Evolutionary conservation across 1,139 yeast genomes (phyloP).

Genomic region (Sugiyamaella grinbergsii): DNA sequence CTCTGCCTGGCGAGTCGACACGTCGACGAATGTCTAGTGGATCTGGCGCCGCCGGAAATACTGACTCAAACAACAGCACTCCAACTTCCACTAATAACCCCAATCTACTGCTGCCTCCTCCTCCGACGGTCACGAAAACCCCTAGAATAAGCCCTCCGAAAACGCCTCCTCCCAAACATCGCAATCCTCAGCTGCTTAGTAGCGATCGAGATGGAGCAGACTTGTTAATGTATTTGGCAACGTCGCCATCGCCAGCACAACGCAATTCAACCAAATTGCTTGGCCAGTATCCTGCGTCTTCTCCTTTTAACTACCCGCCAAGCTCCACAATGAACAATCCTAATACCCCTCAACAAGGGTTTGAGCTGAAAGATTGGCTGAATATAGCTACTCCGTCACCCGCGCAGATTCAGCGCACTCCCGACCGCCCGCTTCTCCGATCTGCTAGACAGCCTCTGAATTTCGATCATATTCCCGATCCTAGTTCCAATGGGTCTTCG

Average conservation of each 20-base stretch:
- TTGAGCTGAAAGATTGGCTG: constrained; percentile 81
- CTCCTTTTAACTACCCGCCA: constrained; percentile 23
- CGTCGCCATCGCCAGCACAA: constrained; percentile 76
- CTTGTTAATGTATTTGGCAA: constrained; percentile 75
- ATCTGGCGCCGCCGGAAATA: neutral
- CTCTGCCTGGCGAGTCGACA: constrained; percentile 11
- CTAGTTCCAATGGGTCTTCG: neutral
- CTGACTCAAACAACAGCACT: constrained; percentile 4
- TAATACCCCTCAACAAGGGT: constrained; percentile 53
- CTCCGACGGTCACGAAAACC: constrained; percentile 11
- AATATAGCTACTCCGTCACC: constrained; percentile 80
- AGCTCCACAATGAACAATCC: constrained; percentile 32
- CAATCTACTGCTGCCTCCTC: constrained; percentile 12
- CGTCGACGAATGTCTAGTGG: neutral
- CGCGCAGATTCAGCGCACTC: constrained; percentile 25
- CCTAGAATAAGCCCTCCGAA: constrained; percentile 30
- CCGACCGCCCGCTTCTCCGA: constrained; percentile 27
- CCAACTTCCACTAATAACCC: neutral
- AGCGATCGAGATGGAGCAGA: constrained; percentile 79
- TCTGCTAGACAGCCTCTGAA: constrained; percentile 28
- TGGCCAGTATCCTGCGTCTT: constrained; percentile 25
- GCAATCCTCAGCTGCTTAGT: constrained; percentile 29
- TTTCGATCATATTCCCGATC: constrained; percentile 26
- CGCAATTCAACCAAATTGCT: constrained; percentile 24
- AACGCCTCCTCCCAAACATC: constrained; percentile 32